Evolutionary conservation across 805 yeast genomes (phyloP).

Genomic region (Wickerhamomyces mucosus): DNA sequence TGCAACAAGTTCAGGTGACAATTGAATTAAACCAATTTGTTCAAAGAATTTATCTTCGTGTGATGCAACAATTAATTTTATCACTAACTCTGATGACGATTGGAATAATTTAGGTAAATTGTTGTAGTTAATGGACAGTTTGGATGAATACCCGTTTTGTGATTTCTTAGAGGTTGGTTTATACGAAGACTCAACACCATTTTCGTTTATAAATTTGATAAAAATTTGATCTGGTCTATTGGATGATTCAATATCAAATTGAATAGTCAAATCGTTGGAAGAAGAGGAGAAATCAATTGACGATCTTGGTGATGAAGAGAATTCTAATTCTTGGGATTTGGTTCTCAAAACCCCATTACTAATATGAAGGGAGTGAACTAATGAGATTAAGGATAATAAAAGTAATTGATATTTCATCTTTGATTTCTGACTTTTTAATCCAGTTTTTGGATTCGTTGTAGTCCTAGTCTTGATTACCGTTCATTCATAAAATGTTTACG

Average conservation of each 20-base stretch:
- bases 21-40: slow-evolving; percentile 13
- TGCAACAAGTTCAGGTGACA: slow-evolving; percentile 10
- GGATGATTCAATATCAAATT: slow-evolving; percentile 11
- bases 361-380: too few species aligned
- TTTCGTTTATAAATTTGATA: slow-evolving; percentile 10
- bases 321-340: too few species aligned
- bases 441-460: too few species aligned
- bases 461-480: too few species aligned
- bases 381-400: too few species aligned
- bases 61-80: slow-evolving; percentile 13
- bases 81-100: slow-evolving; percentile 7
- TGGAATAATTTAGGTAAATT: slow-evolving; percentile 18
- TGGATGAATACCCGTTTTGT: slow-evolving; percentile 5
- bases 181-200: slow-evolving; percentile 17
- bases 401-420: too few species aligned
- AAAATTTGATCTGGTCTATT: slow-evolving; percentile 19
- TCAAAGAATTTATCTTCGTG: slow-evolving; percentile 6
- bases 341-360: too few species aligned
- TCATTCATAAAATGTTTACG: too few species aligned
- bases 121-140: slow-evolving; percentile 10
- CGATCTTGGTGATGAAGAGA: slow-evolving; percentile 2
- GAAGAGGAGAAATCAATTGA: slow-evolving; percentile 11
- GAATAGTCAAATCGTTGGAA: slow-evolving; percentile 10
- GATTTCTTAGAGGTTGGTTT: slow-evolving; percentile 15
- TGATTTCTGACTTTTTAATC: too few species aligned